Base-by-base conservation (phyloP, 2,329 filamentous ascomycete genomes). In the Phoma sp. region DNA sequence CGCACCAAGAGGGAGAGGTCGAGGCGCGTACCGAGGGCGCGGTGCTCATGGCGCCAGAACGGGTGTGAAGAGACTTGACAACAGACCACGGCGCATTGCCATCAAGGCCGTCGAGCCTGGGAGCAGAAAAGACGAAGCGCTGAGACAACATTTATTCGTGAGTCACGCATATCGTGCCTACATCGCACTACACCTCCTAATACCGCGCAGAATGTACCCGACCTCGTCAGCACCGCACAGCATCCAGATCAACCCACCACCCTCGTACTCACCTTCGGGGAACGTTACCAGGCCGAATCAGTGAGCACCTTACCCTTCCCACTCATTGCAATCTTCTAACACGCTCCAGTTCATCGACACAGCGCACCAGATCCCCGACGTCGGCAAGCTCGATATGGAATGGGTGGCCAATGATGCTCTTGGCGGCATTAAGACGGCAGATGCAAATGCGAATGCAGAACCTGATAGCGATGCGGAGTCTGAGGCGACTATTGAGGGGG, bases 1-100 rank as follows among this genome's bases (percentile, higher is more conserved):
- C 43, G 52, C 60, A 21, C 64, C 74, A 44, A 73, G 79, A 43
- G 80, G 78, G 17, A 75, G 79, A 13, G 72, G 78, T 8, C 60
- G 80, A 43, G 80, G 81, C 25, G 63, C 41, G 7, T 77, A 73
- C 64, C 76, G 78, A 40, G 81, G 80, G 3, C 77, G 77, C 25
- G 77, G 77, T 6, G 63, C 58, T 32, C 46, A 35, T 27, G 64
- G 57, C 38, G 61, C 43, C 35, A 64, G 66, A 17, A 78, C 78
- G 24, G 80, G 88, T 62, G 82, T 85, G 15, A 79, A 82, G 63
- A 88, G 88, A 17, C 80, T 95, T 21, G 91, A 95, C 68, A 92
- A 93, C 71, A 82, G 91, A 39, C 88, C 91, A 0, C 89, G 84
- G 70, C 87, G 82, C 58, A 78, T 95, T 9, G 82, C 84, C 6